Evolutionary conservation across 495 filamentous ascomycete species (phyloP).

Genomic region (Schizothecium vesticola): DNA sequence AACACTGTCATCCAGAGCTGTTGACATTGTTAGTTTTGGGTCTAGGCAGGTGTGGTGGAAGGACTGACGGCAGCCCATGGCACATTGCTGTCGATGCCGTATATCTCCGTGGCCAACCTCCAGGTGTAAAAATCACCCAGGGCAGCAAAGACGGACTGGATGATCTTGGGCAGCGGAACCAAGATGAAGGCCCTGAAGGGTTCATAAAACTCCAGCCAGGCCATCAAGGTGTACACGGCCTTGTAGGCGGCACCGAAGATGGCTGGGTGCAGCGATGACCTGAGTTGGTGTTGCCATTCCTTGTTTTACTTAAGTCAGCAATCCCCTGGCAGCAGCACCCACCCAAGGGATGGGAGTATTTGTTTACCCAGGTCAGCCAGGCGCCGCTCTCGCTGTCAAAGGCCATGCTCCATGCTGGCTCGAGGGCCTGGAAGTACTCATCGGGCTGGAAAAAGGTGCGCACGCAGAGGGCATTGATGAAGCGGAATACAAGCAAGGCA

Average conservation of each 20-base stretch:
- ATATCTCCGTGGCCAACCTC: slow-evolving; percentile 69
- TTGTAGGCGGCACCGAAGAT: slow-evolving; percentile 77
- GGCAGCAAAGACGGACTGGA: slow-evolving; percentile 74
- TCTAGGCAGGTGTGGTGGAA: neutral
- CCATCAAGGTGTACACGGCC: slow-evolving; percentile 48
- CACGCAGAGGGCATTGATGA: slow-evolving; percentile 77
- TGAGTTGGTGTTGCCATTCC: slow-evolving; percentile 91
- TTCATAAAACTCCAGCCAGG: slow-evolving; percentile 43
- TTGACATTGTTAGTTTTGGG: neutral
- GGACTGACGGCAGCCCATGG: slow-evolving; percentile 65
- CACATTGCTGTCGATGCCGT: slow-evolving; percentile 57
- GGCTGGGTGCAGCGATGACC: slow-evolving; percentile 86
- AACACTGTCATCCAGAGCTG: slow-evolving; percentile 65
- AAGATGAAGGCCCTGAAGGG: slow-evolving; percentile 56
- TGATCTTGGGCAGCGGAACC: slow-evolving; percentile 63
- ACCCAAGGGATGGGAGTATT: slow-evolving; percentile 11
- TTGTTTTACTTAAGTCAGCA: slow-evolving; percentile 30
- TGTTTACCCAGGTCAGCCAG: slow-evolving; percentile 90
- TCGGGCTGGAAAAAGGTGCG: slow-evolving; percentile 99
- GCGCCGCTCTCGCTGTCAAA: slow-evolving; percentile 74
- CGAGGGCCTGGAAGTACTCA: slow-evolving; percentile 93
- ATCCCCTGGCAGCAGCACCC: neutral
- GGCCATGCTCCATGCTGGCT: slow-evolving; percentile 87
- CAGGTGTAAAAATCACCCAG: slow-evolving; percentile 84
- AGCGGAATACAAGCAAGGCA: slow-evolving; percentile 67